These are phyloP conservation scores for Pestalotiopsis sp. DNA, from an alignment of 2,329 filamentous ascomycete species.

Conservation along the genomic window DNA sequence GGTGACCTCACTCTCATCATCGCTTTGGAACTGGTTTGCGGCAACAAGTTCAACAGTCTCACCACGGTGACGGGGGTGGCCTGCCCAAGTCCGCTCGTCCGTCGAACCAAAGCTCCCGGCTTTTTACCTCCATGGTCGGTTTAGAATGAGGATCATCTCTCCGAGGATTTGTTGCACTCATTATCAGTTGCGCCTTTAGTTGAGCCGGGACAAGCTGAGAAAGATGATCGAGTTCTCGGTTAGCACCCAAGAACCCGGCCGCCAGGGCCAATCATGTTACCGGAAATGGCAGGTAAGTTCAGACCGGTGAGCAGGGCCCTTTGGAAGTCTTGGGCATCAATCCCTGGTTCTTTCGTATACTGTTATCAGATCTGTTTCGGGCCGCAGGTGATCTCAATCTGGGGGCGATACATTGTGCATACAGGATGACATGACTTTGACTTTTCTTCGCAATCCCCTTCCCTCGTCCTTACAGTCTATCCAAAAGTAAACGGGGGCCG, in stretches of 20 bases:
- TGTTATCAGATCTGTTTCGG: background rate
- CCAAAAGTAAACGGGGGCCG: background rate
- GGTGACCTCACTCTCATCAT: background rate
- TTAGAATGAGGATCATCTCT: background rate
- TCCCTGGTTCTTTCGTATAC: background rate
- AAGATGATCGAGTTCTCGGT: background rate
- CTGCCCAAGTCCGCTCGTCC: background rate
- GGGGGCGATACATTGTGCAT: background rate
- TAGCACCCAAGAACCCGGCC: background rate
- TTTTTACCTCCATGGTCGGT: background rate
- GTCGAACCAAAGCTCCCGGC: background rate
- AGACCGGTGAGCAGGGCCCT: background rate
- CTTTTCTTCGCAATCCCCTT: background rate
- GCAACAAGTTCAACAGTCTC: background rate
- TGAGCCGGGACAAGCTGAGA: background rate
- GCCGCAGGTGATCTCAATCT: background rate
- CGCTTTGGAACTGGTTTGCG: background rate
- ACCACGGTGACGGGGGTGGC: background rate
- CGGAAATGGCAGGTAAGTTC: background rate
- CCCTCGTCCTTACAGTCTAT: background rate
- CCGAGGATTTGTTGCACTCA: background rate
- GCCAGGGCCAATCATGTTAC: background rate
- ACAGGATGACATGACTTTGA: background rate
- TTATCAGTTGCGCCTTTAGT: background rate
- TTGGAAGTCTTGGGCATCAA: background rate